These are phyloP conservation scores for Plantago ovata DNA, from an alignment of 257 asterid genomes.

Conservation along the genomic window DNA sequence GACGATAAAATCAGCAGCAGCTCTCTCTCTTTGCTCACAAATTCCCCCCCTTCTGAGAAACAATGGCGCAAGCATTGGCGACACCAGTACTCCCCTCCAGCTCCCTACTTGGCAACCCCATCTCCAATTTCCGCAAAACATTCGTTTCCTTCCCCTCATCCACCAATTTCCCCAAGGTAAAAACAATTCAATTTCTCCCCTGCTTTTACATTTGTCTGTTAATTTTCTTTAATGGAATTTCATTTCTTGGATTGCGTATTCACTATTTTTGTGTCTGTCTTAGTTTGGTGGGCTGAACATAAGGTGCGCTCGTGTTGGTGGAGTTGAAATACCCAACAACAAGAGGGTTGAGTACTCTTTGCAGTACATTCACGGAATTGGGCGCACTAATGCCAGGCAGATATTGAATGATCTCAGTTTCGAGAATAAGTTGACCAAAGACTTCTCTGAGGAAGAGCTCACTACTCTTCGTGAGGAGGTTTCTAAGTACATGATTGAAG, in stretches of 20 bases:
- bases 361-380: conserved; percentile 95
- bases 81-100: conserved; percentile 72
- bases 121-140: conserved; percentile 28
- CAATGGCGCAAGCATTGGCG: conserved; percentile 68
- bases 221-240: neutral
- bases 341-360: conserved; percentile 81
- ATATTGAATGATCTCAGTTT: conserved; percentile 61
- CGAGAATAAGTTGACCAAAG: conserved; percentile 78
- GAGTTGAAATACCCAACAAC: conserved; percentile 95
- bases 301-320: conserved; percentile 96
- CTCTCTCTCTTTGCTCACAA: conserved; percentile 1
- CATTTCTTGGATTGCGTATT: neutral
- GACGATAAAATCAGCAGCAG: neutral
- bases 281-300: conserved; percentile 75
- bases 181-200: neutral
- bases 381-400: conserved; percentile 68
- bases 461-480: conserved; percentile 88
- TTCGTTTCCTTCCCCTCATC: conserved; percentile 41
- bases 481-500: conserved; percentile 88
- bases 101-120: conserved; percentile 52
- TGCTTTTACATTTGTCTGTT: neutral
- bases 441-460: conserved; percentile 87
- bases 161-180: conserved; percentile 55
- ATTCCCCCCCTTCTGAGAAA: neutral
- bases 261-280: neutral